Conservation (phyloP, 805 yeast genomes). For the Ogataea methanolica region DNA sequence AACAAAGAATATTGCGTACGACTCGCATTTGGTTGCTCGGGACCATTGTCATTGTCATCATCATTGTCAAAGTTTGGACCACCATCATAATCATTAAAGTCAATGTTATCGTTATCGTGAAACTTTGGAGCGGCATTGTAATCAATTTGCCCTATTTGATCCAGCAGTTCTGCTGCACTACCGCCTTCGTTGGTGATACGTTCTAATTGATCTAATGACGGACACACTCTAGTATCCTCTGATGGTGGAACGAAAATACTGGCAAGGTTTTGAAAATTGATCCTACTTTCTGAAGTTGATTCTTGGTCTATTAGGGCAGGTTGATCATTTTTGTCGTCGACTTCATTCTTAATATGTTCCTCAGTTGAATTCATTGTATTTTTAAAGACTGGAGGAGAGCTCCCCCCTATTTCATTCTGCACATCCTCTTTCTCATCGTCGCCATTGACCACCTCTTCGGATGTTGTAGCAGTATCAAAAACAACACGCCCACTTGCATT, state of each 20-base stretch:
- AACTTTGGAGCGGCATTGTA: conserved; percentile 15
- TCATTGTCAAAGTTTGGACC: conserved; percentile 10
- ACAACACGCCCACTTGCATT: conserved; percentile 44
- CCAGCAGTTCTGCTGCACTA: conserved; percentile 22
- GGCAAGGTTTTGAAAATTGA: conserved; percentile 9
- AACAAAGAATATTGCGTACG: conserved; percentile 30
- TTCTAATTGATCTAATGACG: conserved; percentile 61
- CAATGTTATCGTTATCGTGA: conserved; percentile 17
- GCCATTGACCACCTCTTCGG: conserved; percentile 11
- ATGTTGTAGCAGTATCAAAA: conserved; percentile 39
- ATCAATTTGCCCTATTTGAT: conserved; percentile 21
- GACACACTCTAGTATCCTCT: conserved; percentile 49
- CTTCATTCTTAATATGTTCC: neutral
- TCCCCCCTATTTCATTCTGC: neutral
- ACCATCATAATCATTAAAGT: conserved; percentile 15
- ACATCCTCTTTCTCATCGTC: conserved; percentile 1
- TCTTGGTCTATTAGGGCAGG: neutral
- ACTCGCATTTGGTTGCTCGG: conserved; percentile 7
- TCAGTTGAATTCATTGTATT: neutral
- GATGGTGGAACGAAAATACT: conserved; percentile 20
- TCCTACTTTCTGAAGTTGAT: neutral
- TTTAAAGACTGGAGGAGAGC: neutral
- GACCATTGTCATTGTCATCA: conserved; percentile 20
- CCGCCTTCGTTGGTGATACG: conserved; percentile 25
- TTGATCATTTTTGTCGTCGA: neutral